Evolutionary conservation across 2,329 filamentous ascomycete species (phyloP).

Genomic region (Trichoderma sp.): DNA sequence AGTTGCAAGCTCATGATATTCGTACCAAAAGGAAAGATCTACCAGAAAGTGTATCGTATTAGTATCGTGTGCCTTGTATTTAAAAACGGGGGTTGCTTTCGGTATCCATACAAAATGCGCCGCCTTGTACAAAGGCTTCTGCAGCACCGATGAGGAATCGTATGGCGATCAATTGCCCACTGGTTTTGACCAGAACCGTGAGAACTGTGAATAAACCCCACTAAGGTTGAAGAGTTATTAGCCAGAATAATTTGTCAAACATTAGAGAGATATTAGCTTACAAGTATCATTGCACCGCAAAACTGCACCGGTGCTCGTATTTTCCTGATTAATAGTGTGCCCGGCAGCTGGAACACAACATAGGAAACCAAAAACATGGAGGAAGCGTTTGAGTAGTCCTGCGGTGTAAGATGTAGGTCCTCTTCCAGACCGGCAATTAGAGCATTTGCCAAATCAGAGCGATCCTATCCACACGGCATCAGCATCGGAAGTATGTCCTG

Average conservation of each 20-base stretch:
- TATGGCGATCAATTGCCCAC: neutral
- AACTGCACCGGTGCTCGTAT: neutral
- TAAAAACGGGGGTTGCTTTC: neutral
- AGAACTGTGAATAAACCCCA: neutral
- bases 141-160: neutral
- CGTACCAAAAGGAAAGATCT: neutral
- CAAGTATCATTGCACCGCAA: neutral
- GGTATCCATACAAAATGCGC: neutral
- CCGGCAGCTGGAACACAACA: neutral
- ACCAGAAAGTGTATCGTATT: neutral
- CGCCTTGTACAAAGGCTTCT: neutral
- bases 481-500: neutral
- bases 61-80: neutral
- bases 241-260: neutral
- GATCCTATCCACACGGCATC: neutral
- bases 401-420: neutral
- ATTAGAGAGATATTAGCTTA: no score
- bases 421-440: neutral
- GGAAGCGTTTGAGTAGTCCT: neutral
- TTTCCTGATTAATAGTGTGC: neutral
- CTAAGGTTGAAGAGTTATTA: neutral
- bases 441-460: neutral
- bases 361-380: neutral
- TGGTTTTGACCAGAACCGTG: neutral
- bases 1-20: neutral